Evolutionary conservation across 306 rosid species (phyloP).

Genomic region (Cicer bijugum): DNA sequence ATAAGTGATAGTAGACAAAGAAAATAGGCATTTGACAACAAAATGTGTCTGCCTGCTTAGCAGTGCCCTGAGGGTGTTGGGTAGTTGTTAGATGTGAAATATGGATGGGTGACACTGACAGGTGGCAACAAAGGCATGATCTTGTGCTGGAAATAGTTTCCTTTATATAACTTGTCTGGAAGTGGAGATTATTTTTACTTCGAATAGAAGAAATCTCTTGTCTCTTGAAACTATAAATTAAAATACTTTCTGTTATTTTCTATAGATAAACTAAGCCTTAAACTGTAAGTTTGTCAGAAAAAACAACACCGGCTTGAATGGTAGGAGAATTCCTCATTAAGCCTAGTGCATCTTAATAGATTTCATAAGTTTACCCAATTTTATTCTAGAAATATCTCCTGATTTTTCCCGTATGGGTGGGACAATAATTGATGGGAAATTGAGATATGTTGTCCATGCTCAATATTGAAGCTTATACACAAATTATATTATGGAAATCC

Average conservation of each 20-base stretch:
- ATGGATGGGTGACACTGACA: slow-evolving; percentile 4
- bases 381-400: neutral
- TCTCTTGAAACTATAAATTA: neutral
- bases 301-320: neutral
- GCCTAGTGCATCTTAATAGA: slow-evolving; percentile 7
- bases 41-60: slow-evolving; percentile 13
- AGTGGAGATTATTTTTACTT: slow-evolving; percentile 4
- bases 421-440: slow-evolving; percentile 3
- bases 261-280: slow-evolving; percentile 17
- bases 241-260: slow-evolving; percentile 9
- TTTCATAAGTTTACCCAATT: slow-evolving; percentile 27
- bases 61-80: neutral
- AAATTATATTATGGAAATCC: slow-evolving; percentile 25
- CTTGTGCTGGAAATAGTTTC: neutral
- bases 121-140: neutral
- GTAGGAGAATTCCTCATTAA: neutral
- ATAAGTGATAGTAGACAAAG: neutral
- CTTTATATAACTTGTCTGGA: slow-evolving; percentile 7
- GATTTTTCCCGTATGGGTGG: neutral
- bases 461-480: neutral
- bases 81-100: neutral
- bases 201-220: slow-evolving; percentile 6
- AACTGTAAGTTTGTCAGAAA: neutral
- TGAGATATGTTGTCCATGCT: neutral
- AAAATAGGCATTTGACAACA: slow-evolving; percentile 1